These are phyloP conservation scores for Entoloma clypeatum DNA, from an alignment of 1,284 basidiomycete genomes.

Conservation along the genomic window DNA sequence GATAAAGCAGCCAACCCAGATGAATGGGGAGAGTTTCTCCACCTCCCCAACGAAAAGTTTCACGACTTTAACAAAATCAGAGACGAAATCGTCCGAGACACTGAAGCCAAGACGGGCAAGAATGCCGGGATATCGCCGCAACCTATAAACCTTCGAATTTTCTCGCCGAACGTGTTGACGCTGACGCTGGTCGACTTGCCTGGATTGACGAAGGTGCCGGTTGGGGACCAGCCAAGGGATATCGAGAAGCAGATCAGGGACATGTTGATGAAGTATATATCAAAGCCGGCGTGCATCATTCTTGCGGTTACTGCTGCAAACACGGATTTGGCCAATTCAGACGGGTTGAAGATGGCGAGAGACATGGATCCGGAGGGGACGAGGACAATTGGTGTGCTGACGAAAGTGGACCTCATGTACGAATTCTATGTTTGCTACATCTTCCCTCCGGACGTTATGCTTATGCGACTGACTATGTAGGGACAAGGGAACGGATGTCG, in stretches of 20 bases:
- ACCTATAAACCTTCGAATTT: conserved; percentile 96
- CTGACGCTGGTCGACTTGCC: conserved; percentile 96
- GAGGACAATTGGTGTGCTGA: conserved; percentile 95
- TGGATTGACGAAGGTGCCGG: conserved; percentile 94
- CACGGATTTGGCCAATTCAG: conserved; percentile 96
- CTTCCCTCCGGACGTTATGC: not conserved
- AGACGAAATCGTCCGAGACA: conserved; percentile 94
- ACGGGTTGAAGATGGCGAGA: conserved; percentile 93
- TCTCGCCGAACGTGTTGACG: conserved; percentile 94
- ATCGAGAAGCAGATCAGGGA: conserved; percentile 98
- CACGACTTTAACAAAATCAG: conserved; percentile 96
- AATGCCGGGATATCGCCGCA: conserved; percentile 95
- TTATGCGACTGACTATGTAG: conserved; percentile 35
- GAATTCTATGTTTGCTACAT: conserved; percentile 36
- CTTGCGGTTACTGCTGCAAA: conserved; percentile 97
- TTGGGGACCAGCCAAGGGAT: conserved; percentile 96
- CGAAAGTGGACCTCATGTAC: conserved; percentile 96
- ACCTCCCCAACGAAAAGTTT: conserved; percentile 95
- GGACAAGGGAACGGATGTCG: conserved; percentile 96
- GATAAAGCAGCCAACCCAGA: conserved; percentile 80
- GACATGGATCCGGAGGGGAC: conserved; percentile 96
- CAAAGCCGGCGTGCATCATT: conserved; percentile 86
- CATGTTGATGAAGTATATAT: conserved; percentile 96
- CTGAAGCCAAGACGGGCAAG: conserved; percentile 96
- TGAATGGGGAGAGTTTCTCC: conserved; percentile 99